Evolutionary conservation across 1,284 basidiomycete species (phyloP), one percentile per base, ranked within the genome.

Genomic region (Ceratorhiza oryzae-sativae): DNA sequence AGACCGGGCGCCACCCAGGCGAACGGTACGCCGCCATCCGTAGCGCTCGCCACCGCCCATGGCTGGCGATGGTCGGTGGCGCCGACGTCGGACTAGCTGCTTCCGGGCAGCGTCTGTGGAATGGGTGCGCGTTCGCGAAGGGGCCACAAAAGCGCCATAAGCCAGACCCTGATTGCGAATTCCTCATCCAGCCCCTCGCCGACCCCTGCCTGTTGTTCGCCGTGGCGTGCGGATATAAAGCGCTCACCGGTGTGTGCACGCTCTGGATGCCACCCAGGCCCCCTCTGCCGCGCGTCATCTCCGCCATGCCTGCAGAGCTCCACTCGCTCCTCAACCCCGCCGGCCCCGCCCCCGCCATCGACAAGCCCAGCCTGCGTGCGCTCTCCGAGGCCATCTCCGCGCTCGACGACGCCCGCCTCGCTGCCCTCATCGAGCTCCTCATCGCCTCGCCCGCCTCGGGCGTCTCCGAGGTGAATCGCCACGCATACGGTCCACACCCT

Each of bases 301-400:
- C 56, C 46, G 5, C 20, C 48, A 65, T 65, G 62, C 62, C 62
- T 39, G 46, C 62, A 25, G 45, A 65, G 62, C 32, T 65, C 46
- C 30, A 30, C 48, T 51, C 62, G 25, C 30, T 65, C 15, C 62
- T 65, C 62, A 48, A 65, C 34, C 62, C 62, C 30, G 62, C 62
- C 62, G 62, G 62, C 48, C 62, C 62, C 18, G 18, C 48, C 5
- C 62, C 62, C 30, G 62, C 62, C 48, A 65, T 65, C 30, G 62
- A 65, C 62, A 65, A 65, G 62, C 34, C 62, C 62, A 65, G 62
- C 23, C 20, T 65, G 48, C 62, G 62, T 20, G 30, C 45, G 2
- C 48, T 65, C 45, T n/a, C 62, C 27, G 62, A 51, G 15, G 30
- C 46, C 32, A 65, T 65, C 32, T 15, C 46, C 30, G 62, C 48